These are phyloP conservation scores for Aureobasidium namibiae DNA, from an alignment of 2,329 filamentous ascomycete genomes.

Conservation along the genomic window DNA sequence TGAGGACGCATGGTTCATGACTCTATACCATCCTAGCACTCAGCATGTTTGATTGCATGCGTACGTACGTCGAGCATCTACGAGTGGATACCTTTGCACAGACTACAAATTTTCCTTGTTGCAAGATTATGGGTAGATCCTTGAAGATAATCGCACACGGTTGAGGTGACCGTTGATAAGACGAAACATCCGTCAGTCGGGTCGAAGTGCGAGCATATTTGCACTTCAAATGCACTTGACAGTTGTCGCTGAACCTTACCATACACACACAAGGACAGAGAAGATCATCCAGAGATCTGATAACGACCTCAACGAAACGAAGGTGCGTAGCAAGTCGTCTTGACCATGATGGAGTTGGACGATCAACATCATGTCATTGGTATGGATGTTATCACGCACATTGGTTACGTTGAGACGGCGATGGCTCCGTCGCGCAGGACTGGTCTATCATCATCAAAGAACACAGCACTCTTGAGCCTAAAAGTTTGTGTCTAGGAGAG, in stretches of 20 bases:
- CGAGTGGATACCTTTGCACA: background rate
- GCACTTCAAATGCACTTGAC: background rate
- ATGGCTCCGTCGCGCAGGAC: background rate
- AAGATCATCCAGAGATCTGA: background rate
- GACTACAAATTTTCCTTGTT: background rate
- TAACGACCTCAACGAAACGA: background rate
- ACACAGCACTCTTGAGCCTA: background rate
- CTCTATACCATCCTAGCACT: background rate
- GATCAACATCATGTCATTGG: background rate
- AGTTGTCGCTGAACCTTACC: background rate
- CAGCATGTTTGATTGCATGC: background rate
- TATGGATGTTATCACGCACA: background rate
- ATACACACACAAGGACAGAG: background rate
- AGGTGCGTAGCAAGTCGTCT: background rate
- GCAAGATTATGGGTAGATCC: background rate
- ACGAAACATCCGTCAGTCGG: constrained; percentile 1
- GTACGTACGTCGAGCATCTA: background rate
- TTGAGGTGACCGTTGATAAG: constrained; percentile 2
- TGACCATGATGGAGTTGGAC: background rate
- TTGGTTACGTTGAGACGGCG: background rate
- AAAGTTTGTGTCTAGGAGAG: too few relatives aligned
- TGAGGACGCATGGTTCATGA: background rate
- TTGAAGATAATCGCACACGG: background rate
- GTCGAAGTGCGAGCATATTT: background rate
- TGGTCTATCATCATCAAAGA: background rate